Evolutionary conservation across 257 asterid species (phyloP).

Genomic region (Anisodus acutangulus): DNA sequence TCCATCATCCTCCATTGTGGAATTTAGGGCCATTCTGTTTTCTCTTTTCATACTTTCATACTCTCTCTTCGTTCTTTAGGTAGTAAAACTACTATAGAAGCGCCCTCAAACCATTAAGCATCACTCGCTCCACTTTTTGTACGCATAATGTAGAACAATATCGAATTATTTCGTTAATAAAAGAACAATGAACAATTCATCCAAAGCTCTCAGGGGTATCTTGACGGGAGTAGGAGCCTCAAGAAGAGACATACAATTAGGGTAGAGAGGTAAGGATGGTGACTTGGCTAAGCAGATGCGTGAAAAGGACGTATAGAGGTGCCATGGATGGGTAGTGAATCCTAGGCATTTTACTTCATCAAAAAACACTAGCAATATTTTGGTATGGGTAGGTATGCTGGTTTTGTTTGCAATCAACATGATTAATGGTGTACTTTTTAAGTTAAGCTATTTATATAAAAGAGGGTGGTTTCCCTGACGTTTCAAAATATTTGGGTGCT

Average conservation of each 20-base stretch:
- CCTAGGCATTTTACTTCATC: neutral
- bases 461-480: neutral
- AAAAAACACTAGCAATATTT: neutral
- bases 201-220: neutral
- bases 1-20: neutral
- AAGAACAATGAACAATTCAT: neutral
- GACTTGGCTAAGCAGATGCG: neutral
- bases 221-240: neutral
- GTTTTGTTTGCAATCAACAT: neutral
- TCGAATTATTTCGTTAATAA: neutral
- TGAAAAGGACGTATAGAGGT: neutral
- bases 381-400: neutral
- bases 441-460: neutral
- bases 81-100: neutral
- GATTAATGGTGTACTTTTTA: neutral
- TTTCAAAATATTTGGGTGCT: neutral
- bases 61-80: neutral
- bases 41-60: neutral
- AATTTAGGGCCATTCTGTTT: neutral
- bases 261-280: neutral
- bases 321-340: neutral
- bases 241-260: neutral
- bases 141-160: neutral
- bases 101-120: neutral
- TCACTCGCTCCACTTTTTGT: neutral